A percentile compares a stretch with the other conserved stretches of the same genome.
Evolutionary conservation across 2,329 filamentous ascomycete species (phyloP).

Genomic region (Penicillium sp.): DNA sequence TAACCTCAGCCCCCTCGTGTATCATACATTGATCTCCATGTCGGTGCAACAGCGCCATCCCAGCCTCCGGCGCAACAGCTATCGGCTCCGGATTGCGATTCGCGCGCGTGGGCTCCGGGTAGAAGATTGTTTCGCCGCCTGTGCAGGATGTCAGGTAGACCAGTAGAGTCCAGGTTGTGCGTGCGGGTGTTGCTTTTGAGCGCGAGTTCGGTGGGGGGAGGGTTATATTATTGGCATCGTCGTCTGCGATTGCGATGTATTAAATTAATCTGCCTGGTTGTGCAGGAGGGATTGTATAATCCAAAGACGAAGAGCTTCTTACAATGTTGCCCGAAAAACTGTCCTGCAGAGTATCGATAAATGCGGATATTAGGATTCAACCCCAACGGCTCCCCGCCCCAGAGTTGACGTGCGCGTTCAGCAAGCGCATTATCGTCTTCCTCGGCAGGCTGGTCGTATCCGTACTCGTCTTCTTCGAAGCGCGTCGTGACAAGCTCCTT

Average conservation of each 20-base stretch:
- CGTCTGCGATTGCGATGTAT: constrained; percentile 57
- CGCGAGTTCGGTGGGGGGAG: constrained; percentile 50
- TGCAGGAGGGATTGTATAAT: neutral
- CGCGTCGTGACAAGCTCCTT: constrained; percentile 56
- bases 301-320: constrained; percentile 36
- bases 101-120: constrained; percentile 61
- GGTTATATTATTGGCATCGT: constrained; percentile 75
- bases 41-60: constrained; percentile 80
- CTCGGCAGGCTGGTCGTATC: constrained; percentile 16
- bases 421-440: constrained; percentile 7
- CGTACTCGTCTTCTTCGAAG: constrained; percentile 31
- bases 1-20: constrained; percentile 81
- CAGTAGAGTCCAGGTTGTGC: constrained; percentile 87
- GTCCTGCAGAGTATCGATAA: constrained; percentile 80
- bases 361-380: constrained; percentile 86
- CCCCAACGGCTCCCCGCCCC: constrained; percentile 81
- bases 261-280: neutral
- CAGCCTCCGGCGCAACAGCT: constrained; percentile 73
- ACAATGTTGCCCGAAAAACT: constrained; percentile 95
- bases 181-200: constrained; percentile 49
- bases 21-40: constrained; percentile 88
- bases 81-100: constrained; percentile 60
- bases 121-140: constrained; percentile 91
- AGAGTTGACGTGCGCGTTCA: constrained; percentile 44
- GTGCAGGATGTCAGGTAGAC: constrained; percentile 82